Percentiles rank a stretch among this genome's conserved stretches.
These are phyloP conservation scores for Ceriops decandra DNA, from an alignment of 345 rosid genomes.

Conservation along the genomic window DNA sequence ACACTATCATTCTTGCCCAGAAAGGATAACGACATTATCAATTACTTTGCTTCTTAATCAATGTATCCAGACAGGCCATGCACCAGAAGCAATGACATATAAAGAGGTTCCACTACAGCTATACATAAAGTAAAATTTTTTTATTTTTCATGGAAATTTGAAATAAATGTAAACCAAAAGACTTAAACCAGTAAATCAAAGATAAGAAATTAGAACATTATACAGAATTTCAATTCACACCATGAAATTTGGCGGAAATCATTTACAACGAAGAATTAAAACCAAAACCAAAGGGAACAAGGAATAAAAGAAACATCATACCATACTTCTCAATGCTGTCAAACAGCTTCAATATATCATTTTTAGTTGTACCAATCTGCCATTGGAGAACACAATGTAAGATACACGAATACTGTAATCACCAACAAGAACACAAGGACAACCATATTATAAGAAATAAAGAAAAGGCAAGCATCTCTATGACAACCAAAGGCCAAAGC, in stretches of 20 bases:
- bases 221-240: no score
- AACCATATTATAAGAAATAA: no score
- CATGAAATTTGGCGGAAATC: no score
- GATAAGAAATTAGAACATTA: not conserved
- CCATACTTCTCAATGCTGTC: conserved; percentile 84
- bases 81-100: no score
- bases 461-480: not conserved
- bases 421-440: not conserved
- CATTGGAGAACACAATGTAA: conserved; percentile 17
- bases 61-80: not conserved
- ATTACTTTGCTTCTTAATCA: not conserved
- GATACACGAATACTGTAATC: not conserved
- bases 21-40: no score
- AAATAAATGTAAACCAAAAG: not conserved
- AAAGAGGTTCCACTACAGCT: not conserved
- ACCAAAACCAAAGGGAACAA: conserved; percentile 1
- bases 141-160: not conserved
- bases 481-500: not conserved
- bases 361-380: conserved; percentile 66
- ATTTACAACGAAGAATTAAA: not conserved
- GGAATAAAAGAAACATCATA: conserved; percentile 34
- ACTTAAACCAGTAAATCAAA: not conserved
- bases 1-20: not conserved
- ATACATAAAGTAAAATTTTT: not conserved
- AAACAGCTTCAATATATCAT: conserved; percentile 70